These are phyloP conservation scores for Termitomyces sp. DNA, from an alignment of 768 basidiomycete species.

Conservation along the genomic window DNA sequence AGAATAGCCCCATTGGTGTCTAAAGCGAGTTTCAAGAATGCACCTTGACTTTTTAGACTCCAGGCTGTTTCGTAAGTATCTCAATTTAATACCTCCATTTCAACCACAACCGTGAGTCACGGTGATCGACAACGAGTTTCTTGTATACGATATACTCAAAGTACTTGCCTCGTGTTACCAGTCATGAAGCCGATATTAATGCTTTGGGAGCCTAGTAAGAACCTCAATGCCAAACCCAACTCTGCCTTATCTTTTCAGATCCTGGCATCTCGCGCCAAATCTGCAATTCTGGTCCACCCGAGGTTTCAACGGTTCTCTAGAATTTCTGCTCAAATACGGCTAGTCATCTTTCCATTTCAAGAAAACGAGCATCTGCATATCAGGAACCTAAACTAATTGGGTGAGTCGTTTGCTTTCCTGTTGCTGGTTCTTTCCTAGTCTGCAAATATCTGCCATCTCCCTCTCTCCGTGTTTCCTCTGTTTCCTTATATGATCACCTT, in stretches of 20 bases:
- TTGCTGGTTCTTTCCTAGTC: neutral
- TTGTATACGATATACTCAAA: neutral
- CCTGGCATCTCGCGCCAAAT: neutral
- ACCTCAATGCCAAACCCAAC: neutral
- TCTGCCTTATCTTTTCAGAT: neutral
- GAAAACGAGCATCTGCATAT: neutral
- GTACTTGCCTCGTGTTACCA: neutral
- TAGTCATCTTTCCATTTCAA: neutral
- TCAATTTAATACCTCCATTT: neutral
- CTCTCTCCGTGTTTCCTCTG: neutral
- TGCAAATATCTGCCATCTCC: neutral
- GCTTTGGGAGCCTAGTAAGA: neutral
- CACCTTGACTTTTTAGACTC: neutral
- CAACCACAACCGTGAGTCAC: neutral
- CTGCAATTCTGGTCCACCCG: neutral
- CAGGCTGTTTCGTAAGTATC: neutral
- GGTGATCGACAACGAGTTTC: neutral
- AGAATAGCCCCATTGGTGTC: neutral
- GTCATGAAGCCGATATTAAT: neutral
- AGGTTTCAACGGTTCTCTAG: neutral
- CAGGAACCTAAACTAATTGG: neutral
- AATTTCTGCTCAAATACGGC: neutral
- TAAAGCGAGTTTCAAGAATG: neutral
- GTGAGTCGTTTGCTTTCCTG: neutral
- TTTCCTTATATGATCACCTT: neutral